Conservation (phyloP, 805 yeast genomes). For the Grigorovia transvaalensis region DNA sequence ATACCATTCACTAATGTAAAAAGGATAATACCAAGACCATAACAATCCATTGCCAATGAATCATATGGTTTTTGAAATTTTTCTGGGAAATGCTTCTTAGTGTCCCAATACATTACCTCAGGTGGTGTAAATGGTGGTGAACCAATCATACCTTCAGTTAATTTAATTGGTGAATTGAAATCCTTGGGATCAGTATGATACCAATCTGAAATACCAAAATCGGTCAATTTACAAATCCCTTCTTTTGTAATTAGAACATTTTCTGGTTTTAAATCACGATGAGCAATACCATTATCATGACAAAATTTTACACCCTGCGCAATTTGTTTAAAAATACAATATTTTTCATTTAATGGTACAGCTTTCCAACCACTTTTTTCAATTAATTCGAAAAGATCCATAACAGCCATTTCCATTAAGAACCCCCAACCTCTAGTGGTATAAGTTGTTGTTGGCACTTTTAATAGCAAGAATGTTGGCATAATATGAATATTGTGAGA, state of each 20-base stretch:
- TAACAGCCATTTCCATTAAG: slow-evolving; percentile 54
- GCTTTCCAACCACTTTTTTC: slow-evolving; percentile 52
- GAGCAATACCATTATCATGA: slow-evolving; percentile 60
- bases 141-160: slow-evolving; percentile 46
- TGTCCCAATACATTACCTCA: slow-evolving; percentile 46
- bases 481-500: slow-evolving; percentile 52
- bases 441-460: slow-evolving; percentile 45
- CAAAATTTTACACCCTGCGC: slow-evolving; percentile 50
- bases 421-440: slow-evolving; percentile 71
- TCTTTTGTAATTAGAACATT: slow-evolving; percentile 49
- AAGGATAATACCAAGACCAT: slow-evolving; percentile 64
- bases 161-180: slow-evolving; percentile 31
- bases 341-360: slow-evolving; percentile 41
- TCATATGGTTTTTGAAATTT: slow-evolving; percentile 36
- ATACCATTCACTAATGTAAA: slow-evolving; percentile 50
- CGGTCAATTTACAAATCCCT: slow-evolving; percentile 61
- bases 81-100: slow-evolving; percentile 27
- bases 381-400: slow-evolving; percentile 51
- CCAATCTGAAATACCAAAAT: slow-evolving; percentile 66
- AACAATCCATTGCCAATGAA: slow-evolving; percentile 59
- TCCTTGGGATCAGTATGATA: slow-evolving; percentile 49
- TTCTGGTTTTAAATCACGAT: slow-evolving; percentile 69
- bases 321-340: slow-evolving; percentile 61
- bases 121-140: slow-evolving; percentile 80
- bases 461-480: slow-evolving; percentile 42